These are phyloP conservation scores for Colletotrichum theobromicola DNA, from an alignment of 2,329 filamentous ascomycete species.

Conservation along the genomic window DNA sequence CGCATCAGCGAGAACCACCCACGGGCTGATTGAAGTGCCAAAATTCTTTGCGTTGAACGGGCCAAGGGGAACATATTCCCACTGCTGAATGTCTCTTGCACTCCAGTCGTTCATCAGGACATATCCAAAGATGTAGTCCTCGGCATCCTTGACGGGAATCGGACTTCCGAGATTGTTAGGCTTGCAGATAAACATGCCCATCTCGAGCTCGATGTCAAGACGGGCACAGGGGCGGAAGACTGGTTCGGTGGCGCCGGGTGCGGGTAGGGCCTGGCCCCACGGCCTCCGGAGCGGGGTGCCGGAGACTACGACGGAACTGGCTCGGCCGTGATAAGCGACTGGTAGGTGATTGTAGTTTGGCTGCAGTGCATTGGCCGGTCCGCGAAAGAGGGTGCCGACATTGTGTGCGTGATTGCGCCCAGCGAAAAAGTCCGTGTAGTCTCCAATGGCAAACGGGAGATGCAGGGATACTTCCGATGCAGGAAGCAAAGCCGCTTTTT, in stretches of 20 bases:
- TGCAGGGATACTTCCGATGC: constrained; percentile 60
- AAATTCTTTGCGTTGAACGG: constrained; percentile 69
- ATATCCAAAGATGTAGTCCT: constrained; percentile 74
- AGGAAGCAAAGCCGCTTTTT: background rate
- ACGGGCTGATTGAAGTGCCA: constrained; percentile 63
- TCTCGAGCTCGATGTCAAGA: constrained; percentile 80
- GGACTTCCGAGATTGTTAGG: constrained; percentile 70
- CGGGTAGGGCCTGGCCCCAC: constrained; percentile 57
- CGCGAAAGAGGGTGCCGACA: constrained; percentile 70
- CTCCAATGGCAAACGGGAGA: constrained; percentile 73
- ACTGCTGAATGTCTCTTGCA: constrained; percentile 64
- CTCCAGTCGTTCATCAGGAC: constrained; percentile 71
- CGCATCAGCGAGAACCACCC: constrained; percentile 67
- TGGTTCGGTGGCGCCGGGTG: constrained; percentile 51
- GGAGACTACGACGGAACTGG: constrained; percentile 73
- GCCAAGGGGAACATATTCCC: constrained; percentile 66
- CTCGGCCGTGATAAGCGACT: constrained; percentile 76
- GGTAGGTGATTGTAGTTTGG: constrained; percentile 78
- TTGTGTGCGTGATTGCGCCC: constrained; percentile 73
- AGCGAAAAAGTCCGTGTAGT: constrained; percentile 81
- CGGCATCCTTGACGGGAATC: constrained; percentile 68
- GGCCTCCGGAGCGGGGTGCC: constrained; percentile 71
- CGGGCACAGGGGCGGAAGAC: constrained; percentile 64
- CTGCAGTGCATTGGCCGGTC: constrained; percentile 71
- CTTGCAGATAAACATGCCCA: constrained; percentile 76